These are phyloP conservation scores for Coemansia guatemalensis DNA, from an alignment of 192 early-diverging fungal genomes.

Conservation along the genomic window DNA sequence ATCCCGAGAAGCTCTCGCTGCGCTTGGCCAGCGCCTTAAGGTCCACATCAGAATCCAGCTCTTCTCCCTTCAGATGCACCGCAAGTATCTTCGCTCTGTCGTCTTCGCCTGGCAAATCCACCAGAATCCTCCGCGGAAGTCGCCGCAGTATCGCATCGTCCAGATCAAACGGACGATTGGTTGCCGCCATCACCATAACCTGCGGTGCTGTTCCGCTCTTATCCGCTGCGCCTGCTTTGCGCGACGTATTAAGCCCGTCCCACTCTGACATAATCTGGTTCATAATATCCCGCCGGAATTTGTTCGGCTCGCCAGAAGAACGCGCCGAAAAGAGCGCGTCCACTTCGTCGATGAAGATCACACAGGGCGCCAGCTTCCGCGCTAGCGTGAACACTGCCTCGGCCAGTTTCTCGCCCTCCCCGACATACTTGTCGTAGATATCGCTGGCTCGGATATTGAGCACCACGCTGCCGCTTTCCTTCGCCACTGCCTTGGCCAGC, in stretches of 20 bases:
- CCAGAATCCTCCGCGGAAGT: constrained; percentile 86
- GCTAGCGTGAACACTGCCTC: constrained; percentile 91
- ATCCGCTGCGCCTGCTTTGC: constrained; percentile 41
- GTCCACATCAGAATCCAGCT: constrained; percentile 59
- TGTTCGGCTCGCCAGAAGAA: constrained; percentile 54
- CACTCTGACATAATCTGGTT: constrained; percentile 98
- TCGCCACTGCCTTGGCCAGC: constrained; percentile 82
- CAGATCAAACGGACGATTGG: constrained; percentile 94
- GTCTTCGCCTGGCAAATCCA: constrained; percentile 81
- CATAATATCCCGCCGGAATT: constrained; percentile 75
- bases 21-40: constrained; percentile 65
- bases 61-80: constrained; percentile 78
- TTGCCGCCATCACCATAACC: constrained; percentile 88
- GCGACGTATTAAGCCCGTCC: constrained; percentile 80
- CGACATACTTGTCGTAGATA: constrained; percentile 87
- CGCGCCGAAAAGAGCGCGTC: constrained; percentile 85
- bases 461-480: constrained; percentile 76
- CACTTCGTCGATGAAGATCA: constrained; percentile 96
- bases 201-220: constrained; percentile 31
- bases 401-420: constrained; percentile 97
- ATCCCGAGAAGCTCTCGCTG: constrained; percentile 85
- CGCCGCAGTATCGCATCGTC: constrained; percentile 95
- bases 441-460: constrained; percentile 77
- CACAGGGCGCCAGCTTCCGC: constrained; percentile 88
- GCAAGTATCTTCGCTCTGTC: constrained; percentile 74